Conservation (phyloP, 2,329 filamentous ascomycete species). For the Canariomyces notabilis region DNA sequence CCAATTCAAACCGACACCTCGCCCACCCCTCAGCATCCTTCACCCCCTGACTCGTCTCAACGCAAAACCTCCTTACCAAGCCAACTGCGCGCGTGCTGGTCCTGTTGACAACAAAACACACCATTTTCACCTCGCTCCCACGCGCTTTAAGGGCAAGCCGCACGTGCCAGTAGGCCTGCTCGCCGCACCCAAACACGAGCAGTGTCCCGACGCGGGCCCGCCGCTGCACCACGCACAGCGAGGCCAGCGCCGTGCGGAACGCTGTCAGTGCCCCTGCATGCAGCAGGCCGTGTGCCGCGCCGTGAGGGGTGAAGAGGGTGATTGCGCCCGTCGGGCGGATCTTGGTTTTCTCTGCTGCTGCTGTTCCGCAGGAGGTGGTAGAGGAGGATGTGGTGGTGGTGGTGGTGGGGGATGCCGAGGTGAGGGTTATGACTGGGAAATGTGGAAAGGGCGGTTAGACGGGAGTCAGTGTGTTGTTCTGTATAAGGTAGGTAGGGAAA, state of each 20-base stretch:
- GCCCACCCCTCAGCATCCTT: constrained; percentile 58
- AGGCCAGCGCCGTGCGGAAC: constrained; percentile 72
- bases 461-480: not conserved
- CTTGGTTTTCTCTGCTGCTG: too few species aligned
- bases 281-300: constrained; percentile 61
- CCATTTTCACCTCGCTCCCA: constrained; percentile 64
- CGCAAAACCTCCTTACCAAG: constrained; percentile 49
- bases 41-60: constrained; percentile 40
- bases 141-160: constrained; percentile 74
- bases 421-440: constrained; percentile 59
- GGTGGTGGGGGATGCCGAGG: constrained; percentile 32
- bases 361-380: constrained; percentile 28
- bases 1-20: constrained; percentile 60
- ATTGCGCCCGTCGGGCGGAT: constrained; percentile 60
- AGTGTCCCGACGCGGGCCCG: constrained; percentile 68
- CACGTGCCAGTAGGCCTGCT: constrained; percentile 93
- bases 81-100: constrained; percentile 55
- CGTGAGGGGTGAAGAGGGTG: constrained; percentile 60
- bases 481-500: not conserved
- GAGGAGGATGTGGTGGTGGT: constrained; percentile 5
- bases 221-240: constrained; percentile 58
- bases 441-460: not conserved
- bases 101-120: constrained; percentile 77
- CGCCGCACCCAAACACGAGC: constrained; percentile 80
- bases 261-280: constrained; percentile 72